Conservation (phyloP, 495 filamentous ascomycete genomes). For the Aspergillus wentii region DNA sequence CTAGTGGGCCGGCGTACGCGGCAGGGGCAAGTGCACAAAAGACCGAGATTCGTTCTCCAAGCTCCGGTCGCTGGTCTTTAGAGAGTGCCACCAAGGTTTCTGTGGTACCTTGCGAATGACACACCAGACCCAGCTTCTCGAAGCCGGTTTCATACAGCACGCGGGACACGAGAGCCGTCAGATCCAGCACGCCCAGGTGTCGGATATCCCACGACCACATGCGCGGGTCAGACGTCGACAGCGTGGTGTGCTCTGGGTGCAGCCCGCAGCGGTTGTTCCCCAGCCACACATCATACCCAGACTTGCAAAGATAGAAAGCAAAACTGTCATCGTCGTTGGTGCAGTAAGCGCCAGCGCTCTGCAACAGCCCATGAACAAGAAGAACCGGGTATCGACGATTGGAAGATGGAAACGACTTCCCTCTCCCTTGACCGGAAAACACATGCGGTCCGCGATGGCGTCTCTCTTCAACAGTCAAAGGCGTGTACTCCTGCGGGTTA, state of each 20-base stretch:
- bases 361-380: constrained; percentile 82
- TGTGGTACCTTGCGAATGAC: constrained; percentile 90
- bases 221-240: constrained; percentile 71
- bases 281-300: constrained; percentile 94
- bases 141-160: constrained; percentile 82
- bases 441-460: constrained; percentile 27
- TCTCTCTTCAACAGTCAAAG: constrained; percentile 32
- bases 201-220: constrained; percentile 99
- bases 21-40: constrained; percentile 93
- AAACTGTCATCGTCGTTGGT: constrained; percentile 85
- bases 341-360: constrained; percentile 85
- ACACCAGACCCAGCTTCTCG: constrained; percentile 74
- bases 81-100: constrained; percentile 86
- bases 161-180: constrained; percentile 81
- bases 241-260: constrained; percentile 64
- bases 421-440: constrained; percentile 20
- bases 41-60: constrained; percentile 79
- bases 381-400: constrained; percentile 81
- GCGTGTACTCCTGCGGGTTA: constrained; percentile 68
- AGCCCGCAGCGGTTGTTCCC: constrained; percentile 94
- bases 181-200: constrained; percentile 87
- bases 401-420: constrained; percentile 5
- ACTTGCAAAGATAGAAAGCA: constrained; percentile 88
- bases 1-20: constrained; percentile 82
- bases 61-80: constrained; percentile 85